Conservation (phyloP, 768 basidiomycete species). For the Strobilomyces dryophilus region DNA sequence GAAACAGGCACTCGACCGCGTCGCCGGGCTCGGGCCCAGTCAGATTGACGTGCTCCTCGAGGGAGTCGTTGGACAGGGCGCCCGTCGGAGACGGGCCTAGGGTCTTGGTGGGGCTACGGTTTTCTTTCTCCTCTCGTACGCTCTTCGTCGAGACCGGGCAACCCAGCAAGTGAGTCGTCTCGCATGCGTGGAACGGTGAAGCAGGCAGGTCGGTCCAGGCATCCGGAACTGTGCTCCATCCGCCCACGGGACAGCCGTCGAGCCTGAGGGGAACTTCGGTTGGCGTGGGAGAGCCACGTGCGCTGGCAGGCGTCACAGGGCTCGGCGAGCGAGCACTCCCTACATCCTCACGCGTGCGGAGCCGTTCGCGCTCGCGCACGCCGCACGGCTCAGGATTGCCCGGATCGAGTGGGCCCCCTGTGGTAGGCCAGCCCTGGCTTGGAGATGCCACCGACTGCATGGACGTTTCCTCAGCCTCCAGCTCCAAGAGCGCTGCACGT, state of each 20-base stretch:
- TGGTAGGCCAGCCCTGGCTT: slow-evolving; percentile 15
- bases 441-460: not conserved
- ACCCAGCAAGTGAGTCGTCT: not conserved
- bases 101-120: not conserved
- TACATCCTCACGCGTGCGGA: not conserved
- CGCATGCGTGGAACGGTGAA: not conserved
- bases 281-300: not conserved
- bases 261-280: not conserved
- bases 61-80: slow-evolving; percentile 17
- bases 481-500: not conserved
- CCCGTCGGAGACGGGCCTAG: slow-evolving; percentile 16
- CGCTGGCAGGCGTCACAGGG: not conserved
- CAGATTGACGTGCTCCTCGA: slow-evolving; percentile 11
- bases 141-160: not conserved
- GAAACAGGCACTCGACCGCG: slow-evolving; percentile 14
- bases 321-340: not conserved
- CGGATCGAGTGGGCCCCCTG: slow-evolving; percentile 27
- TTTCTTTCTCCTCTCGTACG: not conserved
- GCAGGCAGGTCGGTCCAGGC: not conserved
- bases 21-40: not conserved
- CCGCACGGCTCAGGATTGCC: slow-evolving; percentile 16
- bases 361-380: slow-evolving; percentile 2
- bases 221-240: slow-evolving; percentile 1
- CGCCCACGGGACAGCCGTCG: not conserved
- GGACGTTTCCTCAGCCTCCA: not conserved